These are phyloP conservation scores for Spathaspora passalidarum DNA, from an alignment of 805 yeast species.

Conservation along the genomic window DNA sequence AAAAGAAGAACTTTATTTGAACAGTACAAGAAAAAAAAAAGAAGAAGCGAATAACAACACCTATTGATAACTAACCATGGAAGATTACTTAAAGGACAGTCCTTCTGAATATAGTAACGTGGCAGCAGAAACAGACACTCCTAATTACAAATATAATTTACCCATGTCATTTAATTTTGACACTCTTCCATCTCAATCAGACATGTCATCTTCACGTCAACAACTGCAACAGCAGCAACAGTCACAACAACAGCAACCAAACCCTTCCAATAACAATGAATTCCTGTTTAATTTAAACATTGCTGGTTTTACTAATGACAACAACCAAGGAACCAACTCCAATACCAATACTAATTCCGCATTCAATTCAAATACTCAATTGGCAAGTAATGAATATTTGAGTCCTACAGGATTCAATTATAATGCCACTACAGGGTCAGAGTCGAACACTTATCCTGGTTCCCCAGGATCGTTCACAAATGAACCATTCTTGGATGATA, in stretches of 20 bases:
- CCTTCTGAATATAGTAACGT: conserved; percentile 8
- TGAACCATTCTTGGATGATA: conserved; percentile 30
- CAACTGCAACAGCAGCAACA: background rate
- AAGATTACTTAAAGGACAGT: conserved; percentile 12
- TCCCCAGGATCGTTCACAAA: conserved; percentile 17
- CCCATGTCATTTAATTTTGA: background rate
- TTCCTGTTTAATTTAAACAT: conserved; percentile 6
- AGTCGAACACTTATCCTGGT: conserved; percentile 3
- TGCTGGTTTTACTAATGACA: conserved; percentile 2
- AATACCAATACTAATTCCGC: conserved; percentile 5
- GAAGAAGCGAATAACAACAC: too few relatives aligned
- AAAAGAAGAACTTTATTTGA: background rate
- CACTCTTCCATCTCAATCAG: background rate
- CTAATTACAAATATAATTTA: conserved; percentile 7
- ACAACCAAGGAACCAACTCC: background rate
- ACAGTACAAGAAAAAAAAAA: background rate
- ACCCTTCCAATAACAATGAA: conserved; percentile 2
- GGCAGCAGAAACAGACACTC: conserved; percentile 1
- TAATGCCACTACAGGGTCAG: conserved; percentile 1
- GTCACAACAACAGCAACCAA: background rate
- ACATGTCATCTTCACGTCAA: background rate
- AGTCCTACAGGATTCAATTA: conserved; percentile 10
- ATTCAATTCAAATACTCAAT: conserved; percentile 5
- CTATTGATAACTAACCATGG: conserved; percentile 7
- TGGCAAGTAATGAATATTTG: conserved; percentile 6